Base-by-base conservation (phyloP, 805 yeast genomes). In the Hanseniaspora jakobsenii region DNA sequence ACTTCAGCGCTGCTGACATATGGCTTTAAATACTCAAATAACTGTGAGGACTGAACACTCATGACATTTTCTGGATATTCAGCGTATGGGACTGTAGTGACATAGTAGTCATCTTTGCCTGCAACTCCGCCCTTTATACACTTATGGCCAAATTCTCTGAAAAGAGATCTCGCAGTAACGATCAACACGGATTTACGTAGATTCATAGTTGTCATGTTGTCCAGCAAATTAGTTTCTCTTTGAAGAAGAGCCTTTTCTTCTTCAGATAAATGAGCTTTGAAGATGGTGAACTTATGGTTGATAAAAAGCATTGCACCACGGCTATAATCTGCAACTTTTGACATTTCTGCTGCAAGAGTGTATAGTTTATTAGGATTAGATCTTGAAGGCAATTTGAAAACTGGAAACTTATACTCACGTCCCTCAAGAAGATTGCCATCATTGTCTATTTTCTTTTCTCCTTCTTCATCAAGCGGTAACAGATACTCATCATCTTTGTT, bases 341-440 rank as follows among this genome's bases (percentile, higher is more conserved):
- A 96, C 2, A 95, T 95, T 57, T 91, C 98, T 0, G 97, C 87
- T 2, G 94, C 79, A 38, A 91, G 73, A 94, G 89, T 87, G 61
- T 75, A 91, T 47, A 78, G 67, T 51, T 78, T 70, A 17, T 76
- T 73, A 7, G 94, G 95, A 12, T 38, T 32, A 13, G 45, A 75
- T 39, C 44, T 38, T 6, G 37, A 29, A 67, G 4, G 75, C 78
- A 32, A 66, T 57, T 37, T 35, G 60, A 82, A 82, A 0, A 81
- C 72, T 49, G 78, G 72, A 45, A 79, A 76, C 48, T 87, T 69
- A 64, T 73, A 89, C 54, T 75, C 73, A 51, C 96, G 72, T 14
- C 76, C 87, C 12, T 14, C 19, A 35, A 61, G 57, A 48, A 89
- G 65, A 37, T 70, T 68, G 23, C 97, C 97, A 48, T 70, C 57